A percentile compares a stretch with the other conserved stretches of the same genome.
Evolutionary conservation across 768 basidiomycete species (phyloP).

Genomic region (Paxillus rubicundulus): DNA sequence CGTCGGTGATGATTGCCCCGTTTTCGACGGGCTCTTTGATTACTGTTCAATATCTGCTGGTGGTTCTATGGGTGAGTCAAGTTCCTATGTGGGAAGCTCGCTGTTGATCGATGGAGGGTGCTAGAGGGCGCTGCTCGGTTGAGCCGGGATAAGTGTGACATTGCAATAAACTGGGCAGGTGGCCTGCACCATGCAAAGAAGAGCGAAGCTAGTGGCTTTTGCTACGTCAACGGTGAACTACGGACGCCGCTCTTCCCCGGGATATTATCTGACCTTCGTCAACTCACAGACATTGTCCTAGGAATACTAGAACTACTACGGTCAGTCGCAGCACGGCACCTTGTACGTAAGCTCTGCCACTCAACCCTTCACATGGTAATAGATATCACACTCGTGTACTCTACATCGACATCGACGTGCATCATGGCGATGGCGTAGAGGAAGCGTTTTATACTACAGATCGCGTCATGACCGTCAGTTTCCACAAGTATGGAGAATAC

Average conservation of each 20-base stretch:
- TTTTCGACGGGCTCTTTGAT: slow-evolving; percentile 97
- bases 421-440: slow-evolving; percentile 98
- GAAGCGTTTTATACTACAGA: slow-evolving; percentile 99
- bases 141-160: slow-evolving; percentile 96
- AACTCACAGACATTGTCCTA: slow-evolving; percentile 83
- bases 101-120: slow-evolving; percentile 6
- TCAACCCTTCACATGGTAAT: background rate
- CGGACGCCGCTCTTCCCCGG: background rate
- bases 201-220: slow-evolving; percentile 98
- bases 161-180: slow-evolving; percentile 99
- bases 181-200: slow-evolving; percentile 99
- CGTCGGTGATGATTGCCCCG: slow-evolving; percentile 97
- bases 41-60: slow-evolving; percentile 99
- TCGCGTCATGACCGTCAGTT: slow-evolving; percentile 96
- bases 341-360: background rate
- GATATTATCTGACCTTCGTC: background rate
- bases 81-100: background rate
- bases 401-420: slow-evolving; percentile 98
- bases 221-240: slow-evolving; percentile 88
- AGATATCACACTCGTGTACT: slow-evolving; percentile 93
- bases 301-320: slow-evolving; percentile 93
- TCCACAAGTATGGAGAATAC: slow-evolving; percentile 99
- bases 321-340: slow-evolving; percentile 36
- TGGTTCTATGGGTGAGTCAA: slow-evolving; percentile 89
- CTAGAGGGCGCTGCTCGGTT: slow-evolving; percentile 95